Evolutionary conservation across 2,329 filamentous ascomycete species (phyloP).

Genomic region (Paecilomyces sp.): DNA sequence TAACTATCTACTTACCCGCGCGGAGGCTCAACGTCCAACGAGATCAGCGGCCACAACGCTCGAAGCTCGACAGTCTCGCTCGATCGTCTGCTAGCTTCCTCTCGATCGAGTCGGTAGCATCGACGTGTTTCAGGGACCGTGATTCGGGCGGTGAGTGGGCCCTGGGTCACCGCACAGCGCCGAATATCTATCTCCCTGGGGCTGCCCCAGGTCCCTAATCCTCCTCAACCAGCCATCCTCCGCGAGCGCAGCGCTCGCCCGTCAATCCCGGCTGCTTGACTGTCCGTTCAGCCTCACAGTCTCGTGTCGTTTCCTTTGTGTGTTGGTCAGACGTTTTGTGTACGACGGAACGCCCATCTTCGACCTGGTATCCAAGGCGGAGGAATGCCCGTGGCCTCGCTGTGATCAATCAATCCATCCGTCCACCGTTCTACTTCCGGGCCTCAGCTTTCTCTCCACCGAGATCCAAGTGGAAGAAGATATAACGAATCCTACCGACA

Average conservation of each 20-base stretch:
- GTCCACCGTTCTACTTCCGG: background rate
- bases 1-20: background rate
- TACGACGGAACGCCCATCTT: constrained; percentile 8
- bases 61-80: background rate
- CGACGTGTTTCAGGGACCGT: constrained; percentile 4
- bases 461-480: background rate
- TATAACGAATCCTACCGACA: constrained; percentile 2
- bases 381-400: background rate
- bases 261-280: background rate
- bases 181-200: background rate
- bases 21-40: background rate
- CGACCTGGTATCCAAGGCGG: background rate
- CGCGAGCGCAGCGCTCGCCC: constrained; percentile 2
- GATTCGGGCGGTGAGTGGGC: constrained; percentile 3
- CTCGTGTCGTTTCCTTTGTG: constrained; percentile 13
- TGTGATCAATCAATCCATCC: background rate
- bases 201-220: constrained; percentile 4
- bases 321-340: constrained; percentile 21
- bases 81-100: background rate
- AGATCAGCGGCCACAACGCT: background rate
- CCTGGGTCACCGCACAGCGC: constrained; percentile 1
- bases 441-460: background rate
- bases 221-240: constrained; percentile 9
- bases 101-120: constrained; percentile 1
- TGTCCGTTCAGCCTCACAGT: background rate